phyloP scores from a whole-genome alignment of 164 flowering plant species.

The Magnolia sinica region DNA sequence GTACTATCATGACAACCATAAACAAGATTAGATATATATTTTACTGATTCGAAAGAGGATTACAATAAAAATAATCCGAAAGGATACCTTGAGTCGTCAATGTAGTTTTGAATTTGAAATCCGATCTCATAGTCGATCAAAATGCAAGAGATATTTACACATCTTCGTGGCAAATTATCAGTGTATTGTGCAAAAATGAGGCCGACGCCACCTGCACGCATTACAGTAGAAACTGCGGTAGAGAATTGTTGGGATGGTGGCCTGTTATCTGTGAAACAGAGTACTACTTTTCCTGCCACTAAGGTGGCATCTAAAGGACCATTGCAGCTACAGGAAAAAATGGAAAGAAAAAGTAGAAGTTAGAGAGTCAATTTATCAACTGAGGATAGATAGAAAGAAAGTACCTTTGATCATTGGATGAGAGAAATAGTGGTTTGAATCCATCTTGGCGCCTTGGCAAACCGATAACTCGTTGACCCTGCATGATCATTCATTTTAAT shows the following conservation, averaged over 20 bases:
- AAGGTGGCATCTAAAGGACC: slow-evolving; percentile 14
- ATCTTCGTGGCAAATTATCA: slow-evolving; percentile 7
- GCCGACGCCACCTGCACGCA: slow-evolving; percentile 3
- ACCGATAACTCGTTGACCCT: not conserved
- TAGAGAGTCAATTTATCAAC: no score
- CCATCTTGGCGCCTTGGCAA: not conserved
- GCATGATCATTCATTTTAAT: no score
- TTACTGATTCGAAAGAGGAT: no score
- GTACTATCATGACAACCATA: not conserved
- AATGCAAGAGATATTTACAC: slow-evolving; percentile 12
- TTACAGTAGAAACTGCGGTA: slow-evolving; percentile 2
- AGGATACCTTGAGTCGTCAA: slow-evolving; percentile 24
- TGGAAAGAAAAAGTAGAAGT: no score
- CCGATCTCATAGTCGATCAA: slow-evolving; percentile 41
- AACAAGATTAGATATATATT: no score
- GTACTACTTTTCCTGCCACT: slow-evolving; percentile 18
- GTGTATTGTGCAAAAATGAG: no score
- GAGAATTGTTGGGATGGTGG: not conserved
- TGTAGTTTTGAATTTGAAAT: slow-evolving; percentile 35
- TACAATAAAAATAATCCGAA: no score
- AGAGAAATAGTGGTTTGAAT: not conserved
- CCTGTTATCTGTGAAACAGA: slow-evolving; percentile 15
- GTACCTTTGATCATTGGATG: not conserved
- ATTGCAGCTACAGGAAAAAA: no score
- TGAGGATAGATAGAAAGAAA: not conserved